A percentile compares a stretch with the other conserved stretches of the same genome.
phyloP scores from a whole-genome alignment of 2,329 filamentous ascomycete species.

The Anthostomella pinea region DNA sequence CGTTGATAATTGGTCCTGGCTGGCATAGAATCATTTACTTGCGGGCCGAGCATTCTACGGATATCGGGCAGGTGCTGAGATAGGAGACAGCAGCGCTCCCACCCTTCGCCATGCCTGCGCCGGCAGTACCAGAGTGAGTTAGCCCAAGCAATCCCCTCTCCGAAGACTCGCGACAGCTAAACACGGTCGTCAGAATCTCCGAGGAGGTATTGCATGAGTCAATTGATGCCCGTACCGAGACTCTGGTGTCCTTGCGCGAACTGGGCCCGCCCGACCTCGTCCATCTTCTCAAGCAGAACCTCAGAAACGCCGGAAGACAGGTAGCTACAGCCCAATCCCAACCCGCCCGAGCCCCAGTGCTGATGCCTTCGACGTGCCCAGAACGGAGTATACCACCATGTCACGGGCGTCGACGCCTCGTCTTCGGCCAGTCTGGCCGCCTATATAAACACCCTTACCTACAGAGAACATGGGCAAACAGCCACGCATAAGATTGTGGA shows the following conservation, averaged over 20 bases:
- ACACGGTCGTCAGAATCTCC: conserved; percentile 63
- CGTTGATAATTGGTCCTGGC: too few relatives aligned
- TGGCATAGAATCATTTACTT: too few relatives aligned
- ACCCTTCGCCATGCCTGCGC: conserved; percentile 29
- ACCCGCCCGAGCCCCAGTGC: conserved; percentile 1
- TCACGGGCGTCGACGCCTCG: conserved; percentile 93
- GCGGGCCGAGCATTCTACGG: too few relatives aligned
- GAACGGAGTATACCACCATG: conserved; percentile 95
- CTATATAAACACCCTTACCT: conserved; percentile 97
- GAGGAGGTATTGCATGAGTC: conserved; percentile 91
- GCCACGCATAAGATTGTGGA: conserved; percentile 82
- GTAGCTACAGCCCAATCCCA: conserved; percentile 34
- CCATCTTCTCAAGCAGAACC: conserved; percentile 78
- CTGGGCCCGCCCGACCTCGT: conserved; percentile 94
- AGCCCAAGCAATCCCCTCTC: background rate
- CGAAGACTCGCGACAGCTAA: conserved; percentile 3
- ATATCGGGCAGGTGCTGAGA: too few relatives aligned
- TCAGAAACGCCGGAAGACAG: conserved; percentile 54
- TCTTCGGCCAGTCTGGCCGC: conserved; percentile 95
- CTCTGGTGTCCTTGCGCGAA: conserved; percentile 80
- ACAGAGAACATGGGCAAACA: conserved; percentile 78
- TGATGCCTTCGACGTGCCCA: conserved; percentile 35
- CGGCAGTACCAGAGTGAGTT: conserved; percentile 34
- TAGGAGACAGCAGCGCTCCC: conserved; percentile 14
- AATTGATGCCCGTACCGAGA: conserved; percentile 89